Evolutionary conservation across 257 asterid genomes (phyloP).

Genomic region (Capsicum pubescens): DNA sequence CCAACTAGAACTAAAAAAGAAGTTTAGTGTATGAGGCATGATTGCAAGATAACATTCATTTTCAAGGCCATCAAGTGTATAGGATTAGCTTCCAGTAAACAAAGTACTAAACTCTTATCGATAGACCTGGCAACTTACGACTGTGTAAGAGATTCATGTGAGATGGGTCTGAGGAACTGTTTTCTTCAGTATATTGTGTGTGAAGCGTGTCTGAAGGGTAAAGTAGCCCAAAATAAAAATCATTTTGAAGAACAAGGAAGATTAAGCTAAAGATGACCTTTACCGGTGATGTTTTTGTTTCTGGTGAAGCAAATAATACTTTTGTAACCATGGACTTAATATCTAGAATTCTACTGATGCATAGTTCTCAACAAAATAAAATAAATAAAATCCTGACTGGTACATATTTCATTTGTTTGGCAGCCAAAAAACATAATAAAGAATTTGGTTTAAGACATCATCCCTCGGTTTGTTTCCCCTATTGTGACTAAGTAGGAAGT

Average conservation of each 20-base stretch:
- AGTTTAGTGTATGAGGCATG: not conserved
- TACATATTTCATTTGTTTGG: slow-evolving; percentile 1
- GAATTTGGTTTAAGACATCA: not conserved
- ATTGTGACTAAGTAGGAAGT: slow-evolving; percentile 16
- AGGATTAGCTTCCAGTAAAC: not conserved
- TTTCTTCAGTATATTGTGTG: not conserved
- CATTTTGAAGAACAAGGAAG: slow-evolving; percentile 12
- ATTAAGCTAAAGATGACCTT: slow-evolving; percentile 17
- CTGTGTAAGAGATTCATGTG: not conserved
- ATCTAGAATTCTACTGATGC: not conserved
- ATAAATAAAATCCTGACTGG: not conserved
- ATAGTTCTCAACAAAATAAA: not conserved
- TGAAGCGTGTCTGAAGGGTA: not conserved
- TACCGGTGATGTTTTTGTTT: not conserved
- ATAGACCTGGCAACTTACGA: not conserved
- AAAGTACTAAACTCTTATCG: not conserved
- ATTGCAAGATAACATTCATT: slow-evolving; percentile 3
- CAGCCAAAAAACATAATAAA: not conserved
- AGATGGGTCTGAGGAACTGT: not conserved
- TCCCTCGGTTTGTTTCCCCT: not conserved
- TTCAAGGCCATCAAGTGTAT: not conserved
- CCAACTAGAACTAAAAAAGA: not conserved
- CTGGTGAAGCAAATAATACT: slow-evolving; percentile 16
- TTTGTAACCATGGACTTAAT: not conserved
- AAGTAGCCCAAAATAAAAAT: not conserved